phyloP scores from a whole-genome alignment of 352 stramenopile species.

The Globisporangium mamillatum region DNA sequence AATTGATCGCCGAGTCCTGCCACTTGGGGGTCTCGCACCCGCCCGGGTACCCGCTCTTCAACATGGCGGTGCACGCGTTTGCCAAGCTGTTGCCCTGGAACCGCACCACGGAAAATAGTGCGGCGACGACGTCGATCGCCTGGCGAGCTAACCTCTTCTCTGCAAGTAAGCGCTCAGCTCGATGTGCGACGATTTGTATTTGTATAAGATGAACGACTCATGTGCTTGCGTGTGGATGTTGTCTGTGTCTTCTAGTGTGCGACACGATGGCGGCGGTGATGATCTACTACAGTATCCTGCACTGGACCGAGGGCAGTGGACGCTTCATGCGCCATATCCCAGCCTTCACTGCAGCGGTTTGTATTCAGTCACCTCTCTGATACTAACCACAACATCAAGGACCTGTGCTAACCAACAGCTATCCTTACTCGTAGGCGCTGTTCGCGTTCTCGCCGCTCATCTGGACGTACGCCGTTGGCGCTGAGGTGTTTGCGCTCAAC shows the following conservation, averaged over 20 bases:
- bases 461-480: slow-evolving; percentile 93
- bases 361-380: slow-evolving; percentile 2
- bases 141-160: slow-evolving; percentile 90
- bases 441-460: slow-evolving; percentile 93
- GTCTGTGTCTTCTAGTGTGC: slow-evolving; percentile 34
- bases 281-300: slow-evolving; percentile 56
- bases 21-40: slow-evolving; percentile 91
- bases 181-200: not conserved
- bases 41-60: slow-evolving; percentile 94
- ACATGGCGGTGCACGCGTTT: slow-evolving; percentile 80
- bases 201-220: not conserved
- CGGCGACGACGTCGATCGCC: slow-evolving; percentile 30
- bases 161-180: slow-evolving; percentile 32
- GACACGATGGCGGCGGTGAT: slow-evolving; percentile 47
- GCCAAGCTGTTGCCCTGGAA: slow-evolving; percentile 37
- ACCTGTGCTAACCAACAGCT: not conserved
- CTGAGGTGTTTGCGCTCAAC: slow-evolving; percentile 97
- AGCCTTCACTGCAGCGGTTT: slow-evolving; percentile 56
- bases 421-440: slow-evolving; percentile 35
- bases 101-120: too few species aligned
- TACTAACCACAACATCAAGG: not conserved
- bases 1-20: slow-evolving; percentile 94
- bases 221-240: not conserved
- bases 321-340: slow-evolving; percentile 24
- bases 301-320: slow-evolving; percentile 27